Conservation (phyloP, 495 filamentous ascomycete genomes). For the Xylaria acuta region DNA sequence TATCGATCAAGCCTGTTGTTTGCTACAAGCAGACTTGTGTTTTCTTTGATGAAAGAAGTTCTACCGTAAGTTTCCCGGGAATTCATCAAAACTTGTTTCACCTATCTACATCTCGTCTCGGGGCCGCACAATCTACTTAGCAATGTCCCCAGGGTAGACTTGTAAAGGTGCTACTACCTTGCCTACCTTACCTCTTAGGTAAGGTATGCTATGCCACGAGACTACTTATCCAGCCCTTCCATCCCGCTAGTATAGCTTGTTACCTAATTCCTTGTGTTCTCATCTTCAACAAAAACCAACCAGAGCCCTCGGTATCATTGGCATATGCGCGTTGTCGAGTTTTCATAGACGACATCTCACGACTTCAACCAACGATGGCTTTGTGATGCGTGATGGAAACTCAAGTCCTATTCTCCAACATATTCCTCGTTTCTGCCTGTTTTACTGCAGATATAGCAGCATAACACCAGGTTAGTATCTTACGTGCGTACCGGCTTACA, state of each 20-base stretch:
- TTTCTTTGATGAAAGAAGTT: not conserved
- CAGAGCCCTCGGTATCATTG: not conserved
- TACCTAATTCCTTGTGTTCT: not conserved
- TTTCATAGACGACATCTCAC: not conserved
- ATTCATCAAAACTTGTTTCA: not conserved
- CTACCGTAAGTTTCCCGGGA: too few relatives aligned
- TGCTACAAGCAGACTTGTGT: not conserved
- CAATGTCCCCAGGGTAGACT: not conserved
- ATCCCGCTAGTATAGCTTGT: not conserved
- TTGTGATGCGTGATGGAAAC: not conserved
- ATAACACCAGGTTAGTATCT: not conserved
- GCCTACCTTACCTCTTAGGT: too few relatives aligned
- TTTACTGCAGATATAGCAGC: not conserved
- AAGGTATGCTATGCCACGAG: not conserved
- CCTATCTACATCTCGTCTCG: not conserved
- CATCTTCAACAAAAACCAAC: not conserved
- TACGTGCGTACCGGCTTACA: slow-evolving; percentile 11
- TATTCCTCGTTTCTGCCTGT: not conserved
- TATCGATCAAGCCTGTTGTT: slow-evolving; percentile 9
- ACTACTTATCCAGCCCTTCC: too few relatives aligned
- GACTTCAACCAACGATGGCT: not conserved
- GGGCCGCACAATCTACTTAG: not conserved
- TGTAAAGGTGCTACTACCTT: not conserved
- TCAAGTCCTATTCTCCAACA: not conserved
- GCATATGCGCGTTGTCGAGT: not conserved